Conservation (phyloP, 1,284 basidiomycete genomes). For the Cutaneotrichosporon dermatis region DNA sequence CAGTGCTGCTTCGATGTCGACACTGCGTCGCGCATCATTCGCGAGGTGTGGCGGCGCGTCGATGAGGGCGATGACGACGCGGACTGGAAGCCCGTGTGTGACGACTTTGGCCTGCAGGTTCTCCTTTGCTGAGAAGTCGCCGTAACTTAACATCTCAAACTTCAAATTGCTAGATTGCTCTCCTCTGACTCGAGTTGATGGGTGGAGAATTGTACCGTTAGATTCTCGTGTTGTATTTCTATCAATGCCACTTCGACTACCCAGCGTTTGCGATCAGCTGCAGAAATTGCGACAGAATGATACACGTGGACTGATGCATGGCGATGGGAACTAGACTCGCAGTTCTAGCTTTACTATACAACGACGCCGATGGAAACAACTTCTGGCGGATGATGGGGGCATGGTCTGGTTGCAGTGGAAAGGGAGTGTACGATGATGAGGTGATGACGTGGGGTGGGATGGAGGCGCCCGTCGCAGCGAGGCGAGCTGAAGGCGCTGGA, state of each 20-base stretch:
- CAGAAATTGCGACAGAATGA: no score
- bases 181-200: neutral
- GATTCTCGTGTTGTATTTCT: neutral
- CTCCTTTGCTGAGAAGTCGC: conserved; percentile 26
- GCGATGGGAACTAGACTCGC: no score
- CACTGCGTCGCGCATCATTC: conserved; percentile 53
- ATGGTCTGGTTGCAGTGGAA: no score
- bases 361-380: no score
- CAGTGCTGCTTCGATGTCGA: conserved; percentile 56
- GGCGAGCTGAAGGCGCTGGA: neutral
- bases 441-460: neutral
- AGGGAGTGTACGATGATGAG: neutral
- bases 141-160: no score
- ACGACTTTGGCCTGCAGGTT: conserved; percentile 39
- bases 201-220: neutral
- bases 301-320: no score
- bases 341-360: no score
- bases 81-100: conserved; percentile 46
- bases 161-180: no score
- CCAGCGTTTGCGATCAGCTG: neutral
- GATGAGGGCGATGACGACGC: conserved; percentile 32
- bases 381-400: no score
- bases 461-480: neutral
- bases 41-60: conserved; percentile 48
- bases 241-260: neutral